These are phyloP conservation scores for Aspergillus cavernicola DNA, from an alignment of 495 filamentous ascomycete species.

Conservation along the genomic window DNA sequence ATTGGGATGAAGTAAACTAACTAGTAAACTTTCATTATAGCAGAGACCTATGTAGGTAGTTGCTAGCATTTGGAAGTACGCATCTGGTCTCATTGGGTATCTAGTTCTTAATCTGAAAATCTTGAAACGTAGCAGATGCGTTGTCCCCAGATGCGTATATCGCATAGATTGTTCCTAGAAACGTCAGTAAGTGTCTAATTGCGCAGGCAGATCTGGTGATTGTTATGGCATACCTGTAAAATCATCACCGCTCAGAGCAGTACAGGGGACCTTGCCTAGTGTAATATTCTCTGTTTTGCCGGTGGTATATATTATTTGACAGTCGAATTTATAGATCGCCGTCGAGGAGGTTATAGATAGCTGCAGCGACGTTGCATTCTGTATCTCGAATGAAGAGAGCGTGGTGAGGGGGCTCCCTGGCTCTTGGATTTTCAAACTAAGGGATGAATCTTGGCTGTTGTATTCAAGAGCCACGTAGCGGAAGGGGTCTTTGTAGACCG, in stretches of 20 bases:
- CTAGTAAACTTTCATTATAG: no score
- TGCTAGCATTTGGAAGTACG: no score
- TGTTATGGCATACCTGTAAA: constrained; percentile 3
- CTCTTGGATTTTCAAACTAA: neutral
- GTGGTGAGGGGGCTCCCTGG: neutral
- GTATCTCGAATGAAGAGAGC: neutral
- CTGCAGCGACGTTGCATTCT: neutral
- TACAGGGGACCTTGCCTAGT: neutral
- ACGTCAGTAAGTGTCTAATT: no score
- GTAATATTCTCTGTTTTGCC: neutral
- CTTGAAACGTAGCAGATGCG: no score
- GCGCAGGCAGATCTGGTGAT: no score
- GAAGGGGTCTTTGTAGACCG: constrained; percentile 5
- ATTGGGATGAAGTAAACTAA: no score
- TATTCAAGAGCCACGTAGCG: constrained; percentile 6
- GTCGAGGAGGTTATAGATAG: neutral
- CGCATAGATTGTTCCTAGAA: no score
- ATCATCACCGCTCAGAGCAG: constrained; percentile 3
- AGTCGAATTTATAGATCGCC: neutral
- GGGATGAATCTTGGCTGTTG: neutral
- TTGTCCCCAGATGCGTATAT: no score
- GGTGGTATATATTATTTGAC: neutral
- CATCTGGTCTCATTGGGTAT: no score
- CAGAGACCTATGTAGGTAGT: no score
- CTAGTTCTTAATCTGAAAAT: no score